Evolutionary conservation across 2,329 filamentous ascomycete species (phyloP).

Genomic region (Dothistroma septosporum): DNA sequence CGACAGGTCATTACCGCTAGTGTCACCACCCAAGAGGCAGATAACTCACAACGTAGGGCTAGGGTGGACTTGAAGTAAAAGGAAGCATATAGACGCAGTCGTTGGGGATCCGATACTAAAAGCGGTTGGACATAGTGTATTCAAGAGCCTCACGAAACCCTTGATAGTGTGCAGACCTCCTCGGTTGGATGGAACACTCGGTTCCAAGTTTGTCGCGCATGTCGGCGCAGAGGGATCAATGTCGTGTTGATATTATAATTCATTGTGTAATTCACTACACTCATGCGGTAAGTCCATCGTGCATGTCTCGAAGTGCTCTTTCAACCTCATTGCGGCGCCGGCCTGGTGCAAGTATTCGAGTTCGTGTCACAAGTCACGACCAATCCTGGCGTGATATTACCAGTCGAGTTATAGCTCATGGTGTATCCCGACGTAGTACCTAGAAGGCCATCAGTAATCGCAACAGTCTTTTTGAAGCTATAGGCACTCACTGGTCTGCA

Average conservation of each 20-base stretch:
- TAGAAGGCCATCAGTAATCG: conserved; percentile 2
- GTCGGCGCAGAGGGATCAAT: too few relatives aligned
- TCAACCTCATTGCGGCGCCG: background rate
- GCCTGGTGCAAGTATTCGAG: conserved; percentile 16
- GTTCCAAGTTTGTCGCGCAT: too few relatives aligned
- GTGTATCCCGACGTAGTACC: conserved; percentile 7
- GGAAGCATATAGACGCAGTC: too few relatives aligned
- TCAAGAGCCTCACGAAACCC: too few relatives aligned
- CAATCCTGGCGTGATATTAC: conserved; percentile 21
- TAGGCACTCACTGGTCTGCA: conserved; percentile 29
- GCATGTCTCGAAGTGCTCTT: background rate
- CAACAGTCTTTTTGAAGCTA: background rate
- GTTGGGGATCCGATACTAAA: too few relatives aligned
- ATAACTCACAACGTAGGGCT: too few relatives aligned
- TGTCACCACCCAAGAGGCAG: conserved; percentile 89
- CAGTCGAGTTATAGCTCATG: conserved; percentile 17
- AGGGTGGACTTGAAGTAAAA: too few relatives aligned
- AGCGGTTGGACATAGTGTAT: too few relatives aligned
- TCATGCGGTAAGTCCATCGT: background rate
- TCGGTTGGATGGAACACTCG: too few relatives aligned
- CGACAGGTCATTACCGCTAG: conserved; percentile 79
- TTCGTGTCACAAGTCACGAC: conserved; percentile 26
- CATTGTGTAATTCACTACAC: background rate
- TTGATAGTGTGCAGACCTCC: too few relatives aligned
- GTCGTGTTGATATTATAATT: background rate